These are phyloP conservation scores for Ilyonectria mors-panacis DNA, from an alignment of 2,329 filamentous ascomycete species.

Conservation along the genomic window DNA sequence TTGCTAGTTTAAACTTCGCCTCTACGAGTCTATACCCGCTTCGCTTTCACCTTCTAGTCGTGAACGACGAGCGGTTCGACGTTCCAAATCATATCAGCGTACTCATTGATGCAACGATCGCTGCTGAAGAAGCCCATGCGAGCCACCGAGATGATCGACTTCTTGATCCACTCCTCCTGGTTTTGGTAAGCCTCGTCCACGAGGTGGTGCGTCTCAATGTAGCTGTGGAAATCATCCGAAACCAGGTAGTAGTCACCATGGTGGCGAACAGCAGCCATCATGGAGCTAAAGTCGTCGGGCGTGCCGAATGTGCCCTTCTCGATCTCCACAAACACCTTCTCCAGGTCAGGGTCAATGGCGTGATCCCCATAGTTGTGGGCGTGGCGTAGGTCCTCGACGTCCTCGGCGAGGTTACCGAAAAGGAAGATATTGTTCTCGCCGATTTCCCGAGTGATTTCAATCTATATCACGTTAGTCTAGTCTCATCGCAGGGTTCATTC, in stretches of 20 bases:
- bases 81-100: conserved; percentile 98
- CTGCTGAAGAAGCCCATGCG: conserved; percentile 98
- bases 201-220: conserved; percentile 89
- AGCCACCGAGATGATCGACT: conserved; percentile 89
- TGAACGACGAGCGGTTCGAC: conserved; percentile 80
- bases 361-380: conserved; percentile 87
- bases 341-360: conserved; percentile 81
- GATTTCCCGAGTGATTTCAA: conserved; percentile 97
- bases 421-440: conserved; percentile 98
- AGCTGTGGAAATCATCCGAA: conserved; percentile 96
- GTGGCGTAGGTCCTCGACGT: conserved; percentile 96
- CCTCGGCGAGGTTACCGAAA: conserved; percentile 95
- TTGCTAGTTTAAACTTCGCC: conserved; percentile 13
- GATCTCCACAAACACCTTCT: conserved; percentile 88
- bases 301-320: conserved; percentile 86
- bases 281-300: conserved; percentile 81
- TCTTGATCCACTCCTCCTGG: conserved; percentile 92
- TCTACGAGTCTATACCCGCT: conserved; percentile 35
- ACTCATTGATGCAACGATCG: conserved; percentile 96
- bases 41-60: conserved; percentile 44
- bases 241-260: conserved; percentile 99
- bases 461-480: conserved; percentile 60
- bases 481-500: not conserved
- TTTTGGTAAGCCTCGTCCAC: conserved; percentile 95
- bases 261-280: conserved; percentile 88